Percentiles rank a stretch among this genome's conserved stretches.
These are phyloP conservation scores for Dryadomyces quercivorus DNA, from an alignment of 2,329 filamentous ascomycete species.

Conservation along the genomic window DNA sequence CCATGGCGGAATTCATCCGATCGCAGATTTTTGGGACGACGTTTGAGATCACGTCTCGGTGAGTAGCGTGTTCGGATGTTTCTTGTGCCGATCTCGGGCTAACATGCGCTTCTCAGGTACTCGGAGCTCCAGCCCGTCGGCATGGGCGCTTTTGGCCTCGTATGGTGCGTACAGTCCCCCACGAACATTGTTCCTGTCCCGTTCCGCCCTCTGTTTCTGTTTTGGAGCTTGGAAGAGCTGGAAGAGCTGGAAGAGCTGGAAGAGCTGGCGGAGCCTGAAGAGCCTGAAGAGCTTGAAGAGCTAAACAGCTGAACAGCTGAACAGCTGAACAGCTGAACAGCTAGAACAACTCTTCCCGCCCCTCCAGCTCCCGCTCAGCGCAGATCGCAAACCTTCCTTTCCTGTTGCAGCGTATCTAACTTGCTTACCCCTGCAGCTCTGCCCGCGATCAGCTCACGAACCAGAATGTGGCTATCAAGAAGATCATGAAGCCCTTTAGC, in stretches of 20 bases:
- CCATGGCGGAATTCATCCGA: conserved; percentile 97
- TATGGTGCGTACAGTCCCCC: conserved; percentile 54
- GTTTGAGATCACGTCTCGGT: conserved; percentile 99
- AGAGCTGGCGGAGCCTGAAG: no score
- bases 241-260: background rate
- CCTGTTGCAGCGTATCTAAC: no score
- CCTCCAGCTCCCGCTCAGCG: no score
- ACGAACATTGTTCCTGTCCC: no score
- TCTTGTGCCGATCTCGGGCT: background rate
- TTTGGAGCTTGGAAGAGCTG: no score
- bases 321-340: no score
- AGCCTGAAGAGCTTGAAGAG: no score
- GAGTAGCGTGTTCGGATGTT: conserved; percentile 14
- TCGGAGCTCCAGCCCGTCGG: conserved; percentile 96
- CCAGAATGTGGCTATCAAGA: conserved; percentile 97
- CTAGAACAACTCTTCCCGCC: no score
- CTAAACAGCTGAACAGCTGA: no score
- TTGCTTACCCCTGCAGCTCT: conserved; percentile 46
- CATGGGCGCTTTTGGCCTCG: conserved; percentile 97
- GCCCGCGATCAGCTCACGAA: conserved; percentile 95
- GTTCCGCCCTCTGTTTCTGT: no score
- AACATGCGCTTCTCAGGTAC: conserved; percentile 47
- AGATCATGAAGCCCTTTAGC: conserved; percentile 99
- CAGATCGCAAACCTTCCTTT: no score
- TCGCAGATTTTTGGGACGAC: conserved; percentile 99